These are phyloP conservation scores for Podospora bellae-mahoneyi DNA, from an alignment of 495 filamentous ascomycete genomes.

Conservation along the genomic window DNA sequence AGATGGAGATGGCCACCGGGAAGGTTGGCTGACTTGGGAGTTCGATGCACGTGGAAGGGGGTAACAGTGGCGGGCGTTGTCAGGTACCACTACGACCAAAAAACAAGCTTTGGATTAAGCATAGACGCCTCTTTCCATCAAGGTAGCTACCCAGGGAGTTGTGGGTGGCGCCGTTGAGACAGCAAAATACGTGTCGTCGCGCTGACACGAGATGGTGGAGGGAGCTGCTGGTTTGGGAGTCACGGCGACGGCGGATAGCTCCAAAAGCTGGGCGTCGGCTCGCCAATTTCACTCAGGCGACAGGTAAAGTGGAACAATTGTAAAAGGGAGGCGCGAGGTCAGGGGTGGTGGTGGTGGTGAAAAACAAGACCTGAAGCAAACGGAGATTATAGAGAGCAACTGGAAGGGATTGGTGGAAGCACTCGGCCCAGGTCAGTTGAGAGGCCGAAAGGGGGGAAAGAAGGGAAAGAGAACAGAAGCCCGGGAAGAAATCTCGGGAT, in stretches of 20 bases:
- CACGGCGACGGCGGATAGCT: neutral
- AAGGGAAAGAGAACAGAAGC: conserved; percentile 24
- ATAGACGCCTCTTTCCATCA: neutral
- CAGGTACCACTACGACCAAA: neutral
- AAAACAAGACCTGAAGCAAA: neutral
- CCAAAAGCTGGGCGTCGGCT: conserved; percentile 1
- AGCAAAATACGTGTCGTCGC: neutral
- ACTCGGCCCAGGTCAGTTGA: conserved; percentile 10
- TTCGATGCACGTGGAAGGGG: neutral
- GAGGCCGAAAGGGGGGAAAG: conserved; percentile 11
- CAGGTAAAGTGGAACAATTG: conserved; percentile 4
- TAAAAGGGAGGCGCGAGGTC: neutral
- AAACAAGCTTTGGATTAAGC: conserved; percentile 4
- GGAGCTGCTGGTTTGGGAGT: neutral
- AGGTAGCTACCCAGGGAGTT: neutral
- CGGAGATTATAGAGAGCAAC: neutral
- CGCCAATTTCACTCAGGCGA: neutral
- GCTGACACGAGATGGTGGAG: neutral
- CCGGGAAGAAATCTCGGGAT: conserved; percentile 31
- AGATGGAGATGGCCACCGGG: conserved; percentile 1
- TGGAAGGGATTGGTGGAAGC: conserved; percentile 3
- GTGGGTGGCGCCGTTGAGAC: neutral
- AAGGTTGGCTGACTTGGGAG: neutral
- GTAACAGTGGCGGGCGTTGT: neutral
- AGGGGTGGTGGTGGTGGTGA: neutral